A percentile compares a stretch with the other conserved stretches of the same genome.
Evolutionary conservation across 1,139 yeast species (phyloP).

Genomic region (Debaryomyces sp.): DNA sequence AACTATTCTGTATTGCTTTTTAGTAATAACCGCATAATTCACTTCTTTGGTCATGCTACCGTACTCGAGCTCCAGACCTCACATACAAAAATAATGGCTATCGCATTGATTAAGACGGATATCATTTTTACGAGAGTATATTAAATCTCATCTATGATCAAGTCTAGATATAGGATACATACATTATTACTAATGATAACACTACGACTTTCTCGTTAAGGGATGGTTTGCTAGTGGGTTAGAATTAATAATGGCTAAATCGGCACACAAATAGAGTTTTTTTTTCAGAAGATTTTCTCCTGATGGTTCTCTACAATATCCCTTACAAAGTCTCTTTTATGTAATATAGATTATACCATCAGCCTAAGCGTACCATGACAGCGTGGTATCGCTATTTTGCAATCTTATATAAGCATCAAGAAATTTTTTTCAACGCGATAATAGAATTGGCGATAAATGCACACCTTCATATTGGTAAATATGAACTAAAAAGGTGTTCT

Average conservation of each 20-base stretch:
- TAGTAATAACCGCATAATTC: not conserved
- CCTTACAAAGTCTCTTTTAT: too few relatives aligned
- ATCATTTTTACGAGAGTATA: not conserved
- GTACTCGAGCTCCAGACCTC: not conserved
- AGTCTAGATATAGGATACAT: not conserved
- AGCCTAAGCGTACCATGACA: not conserved
- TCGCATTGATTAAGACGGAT: not conserved
- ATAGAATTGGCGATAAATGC: not conserved
- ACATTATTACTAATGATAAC: not conserved
- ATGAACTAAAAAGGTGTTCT: not conserved
- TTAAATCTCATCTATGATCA: not conserved
- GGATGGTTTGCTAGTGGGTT: not conserved
- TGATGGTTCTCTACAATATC: too few relatives aligned
- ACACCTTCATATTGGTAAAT: not conserved
- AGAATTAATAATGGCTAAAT: not conserved
- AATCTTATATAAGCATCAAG: constrained; percentile 1
- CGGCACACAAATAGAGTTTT: not conserved
- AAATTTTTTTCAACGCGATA: constrained; percentile 1
- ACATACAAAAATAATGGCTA: not conserved
- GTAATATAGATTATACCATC: too few relatives aligned
- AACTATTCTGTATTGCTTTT: not conserved
- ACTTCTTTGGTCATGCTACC: not conserved
- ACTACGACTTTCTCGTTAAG: not conserved
- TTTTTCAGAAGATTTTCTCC: too few relatives aligned
- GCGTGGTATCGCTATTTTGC: not conserved